Base-by-base conservation (phyloP, 257 asterid species). In the Misopates orontium region DNA sequence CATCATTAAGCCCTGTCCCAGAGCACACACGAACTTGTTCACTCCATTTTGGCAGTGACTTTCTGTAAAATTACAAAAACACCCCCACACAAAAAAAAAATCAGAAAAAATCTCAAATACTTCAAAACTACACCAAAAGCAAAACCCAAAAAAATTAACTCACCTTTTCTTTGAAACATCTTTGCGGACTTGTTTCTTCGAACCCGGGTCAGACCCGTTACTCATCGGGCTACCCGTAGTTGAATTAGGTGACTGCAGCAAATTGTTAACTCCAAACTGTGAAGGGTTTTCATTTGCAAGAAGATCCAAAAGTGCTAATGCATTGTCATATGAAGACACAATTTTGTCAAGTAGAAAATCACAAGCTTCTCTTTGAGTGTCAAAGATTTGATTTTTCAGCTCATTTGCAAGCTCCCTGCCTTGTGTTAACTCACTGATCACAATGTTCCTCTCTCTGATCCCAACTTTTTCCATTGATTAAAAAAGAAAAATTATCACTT, bases 331-430 rank as follows among this genome's bases (percentile, higher is more conserved):
- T 0, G 82, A 70, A 59, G 85, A 80, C 25, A 89, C 63, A 23
- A 92, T 78, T 53, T 68, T 85, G 45, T 86, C 80, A 22, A 92
- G 1, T 40, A 89, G 72, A 40, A 28, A 40, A 60, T 73, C 82
- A 53, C 91, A 78, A 8, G 71, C 45, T 31, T 79, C 75, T 13
- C 45, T 64, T 16, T 75, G 61, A 57, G 68, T 6, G 68, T 73
- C 80, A 22, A 76, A 83, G 42, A 84, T 79, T 49, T 80, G 78
- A 4, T 61, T 76, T 59, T 75, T 83, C 73, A 92, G 79, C 81
- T 84, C 82, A 32, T 77, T 81, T 36, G 96, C 93, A n/a, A 80
- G 73, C 50, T 87, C 88, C 72, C 63, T 82, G 41, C 98, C 98
- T 68, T 84, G 84, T 22, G 74, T 84, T 24, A 92, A 68, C 70